These are phyloP conservation scores for Hirsutella minnesotensis DNA, from an alignment of 2,329 filamentous ascomycete genomes.

Conservation along the genomic window DNA sequence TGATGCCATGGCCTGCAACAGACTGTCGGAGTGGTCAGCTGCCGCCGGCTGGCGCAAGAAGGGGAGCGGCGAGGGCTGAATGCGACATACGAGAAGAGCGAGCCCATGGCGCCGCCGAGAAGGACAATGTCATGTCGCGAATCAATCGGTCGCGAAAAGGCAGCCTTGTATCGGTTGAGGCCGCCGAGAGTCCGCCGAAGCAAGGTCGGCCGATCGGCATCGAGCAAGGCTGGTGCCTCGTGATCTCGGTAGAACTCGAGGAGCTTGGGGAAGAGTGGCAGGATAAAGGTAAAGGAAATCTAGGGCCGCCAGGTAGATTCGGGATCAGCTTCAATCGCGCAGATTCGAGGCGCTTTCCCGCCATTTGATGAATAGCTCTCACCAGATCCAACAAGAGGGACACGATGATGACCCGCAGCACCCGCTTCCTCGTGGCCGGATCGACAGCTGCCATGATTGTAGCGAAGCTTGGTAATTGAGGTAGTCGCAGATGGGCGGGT, in stretches of 20 bases:
- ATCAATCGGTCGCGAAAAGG: conserved; percentile 86
- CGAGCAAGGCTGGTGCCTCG: conserved; percentile 45
- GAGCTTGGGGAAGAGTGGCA: conserved; percentile 88
- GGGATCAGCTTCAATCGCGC: not conserved
- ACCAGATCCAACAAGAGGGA: conserved; percentile 86
- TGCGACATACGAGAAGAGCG: conserved; percentile 58
- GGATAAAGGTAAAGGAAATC: conserved; percentile 98
- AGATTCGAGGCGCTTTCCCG: too few relatives aligned
- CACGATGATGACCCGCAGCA: conserved; percentile 77
- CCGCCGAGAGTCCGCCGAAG: conserved; percentile 70
- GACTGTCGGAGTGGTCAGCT: conserved; percentile 30
- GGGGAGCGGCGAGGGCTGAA: not conserved
- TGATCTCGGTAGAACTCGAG: conserved; percentile 90
- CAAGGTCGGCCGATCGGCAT: conserved; percentile 45
- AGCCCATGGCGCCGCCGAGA: conserved; percentile 84
- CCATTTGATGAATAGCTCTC: conserved; percentile 9
- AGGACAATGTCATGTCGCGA: conserved; percentile 95
- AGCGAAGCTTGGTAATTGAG: too few relatives aligned
- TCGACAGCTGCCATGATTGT: conserved; percentile 33
- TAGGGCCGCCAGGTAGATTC: conserved; percentile 23
- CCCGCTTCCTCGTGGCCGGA: conserved; percentile 56
- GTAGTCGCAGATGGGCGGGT: too few relatives aligned
- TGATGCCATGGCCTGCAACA: conserved; percentile 85
- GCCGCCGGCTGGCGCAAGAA: not conserved
- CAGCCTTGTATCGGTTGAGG: conserved; percentile 88